Evolutionary conservation across 208 protist genomes (phyloP), one percentile per base, ranked within the genome.

Genomic region (Crithidia brevicula): DNA sequence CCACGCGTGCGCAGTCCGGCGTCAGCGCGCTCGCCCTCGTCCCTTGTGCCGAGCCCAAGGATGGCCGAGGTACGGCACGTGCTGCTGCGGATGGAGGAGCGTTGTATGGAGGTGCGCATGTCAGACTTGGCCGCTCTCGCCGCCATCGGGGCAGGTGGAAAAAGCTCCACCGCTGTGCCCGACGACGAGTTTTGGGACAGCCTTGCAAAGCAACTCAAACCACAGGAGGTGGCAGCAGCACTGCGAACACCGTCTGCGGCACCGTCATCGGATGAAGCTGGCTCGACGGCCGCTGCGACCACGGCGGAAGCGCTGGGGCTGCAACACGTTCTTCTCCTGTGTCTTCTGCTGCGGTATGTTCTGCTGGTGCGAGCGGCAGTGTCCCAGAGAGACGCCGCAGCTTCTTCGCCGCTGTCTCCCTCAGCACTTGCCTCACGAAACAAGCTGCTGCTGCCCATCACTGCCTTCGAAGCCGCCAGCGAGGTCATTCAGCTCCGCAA

Each of bases 31-130:
- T 64, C 74, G 9, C 56, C 49, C 13, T 60, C 58, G 34, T 52
- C 53, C 16, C 62, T 54, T 25, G 15, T 54, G 11, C 74, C 65
- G 10, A 22, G 33, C 9, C 77, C 76, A 31, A 63, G 57, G n/a
- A 60, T 73, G 56, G 47, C 23, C 5, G 77, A 83, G 13, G 67
- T 87, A 10, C 50, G 52, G 30, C 69, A 72, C 53, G 75, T 87
- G 15, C 36, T 75, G 72, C 23, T 72, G 51, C 83, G 83, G 23
- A 88, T 88, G 79, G 66, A 75, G 69, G 69, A 80, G 54, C 71
- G 70, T 18, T 51, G 53, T 4, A 45, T 72, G 45, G 62, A 61
- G 46, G 51, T 81, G 64, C 73, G 60, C 23, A 69, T 80, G 67
- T 28, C 69, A 2, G 72, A 77, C 53, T 53, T 77, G 27, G 71